Evolutionary conservation across 176 grass and related monocot species (phyloP), one percentile per base, ranked within the genome.

Genomic region (Eragrostis curvula): DNA sequence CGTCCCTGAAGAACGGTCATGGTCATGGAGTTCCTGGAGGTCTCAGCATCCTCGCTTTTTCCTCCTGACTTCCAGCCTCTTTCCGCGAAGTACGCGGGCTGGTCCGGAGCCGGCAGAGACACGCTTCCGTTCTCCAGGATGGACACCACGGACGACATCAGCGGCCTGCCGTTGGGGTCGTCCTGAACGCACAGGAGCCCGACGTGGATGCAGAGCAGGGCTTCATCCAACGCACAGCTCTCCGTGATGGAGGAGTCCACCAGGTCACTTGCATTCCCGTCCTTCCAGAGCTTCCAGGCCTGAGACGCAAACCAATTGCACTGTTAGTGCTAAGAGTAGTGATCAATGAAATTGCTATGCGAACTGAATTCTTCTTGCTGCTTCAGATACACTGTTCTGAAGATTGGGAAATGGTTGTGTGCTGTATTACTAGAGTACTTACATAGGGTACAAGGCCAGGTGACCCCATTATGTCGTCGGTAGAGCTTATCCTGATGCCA

Each of bases 181-280:
- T 94, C 92, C 80, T 94, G 71, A 0, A 94, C 92, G 58, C 89
- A 91, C 50, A 94, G 76, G 40, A 94, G 89, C 24, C 83, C 92
- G 11, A 91, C 83, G 27, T 94, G 87, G 81, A 91, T 87, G 92
- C 86, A 89, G 8, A 85, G 82, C 56, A 68, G 16, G 20, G 75
- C 75, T 21, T 87, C 89, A 14, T 75, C 83, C n/a, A 65, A 1
- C 12, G 67, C 83, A 6, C 70, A 87, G 46, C 69, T 82, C 27
- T 74, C 79, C 29, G 7, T 50, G 17, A 89, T 66, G 47, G 86
- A 81, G 6, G 80, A 56, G n/a, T 94, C 89, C 5, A 94, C 44
- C 59, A 94, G 81, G 13, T 89, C 70, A 0, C 61, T 12, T 7
- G 43, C 49, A 15, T 80, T 87, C 12, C 70, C 87, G 80, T 91